These are phyloP conservation scores for Rhynchosporium agropyri DNA, from an alignment of 2,329 filamentous ascomycete genomes.

Conservation along the genomic window DNA sequence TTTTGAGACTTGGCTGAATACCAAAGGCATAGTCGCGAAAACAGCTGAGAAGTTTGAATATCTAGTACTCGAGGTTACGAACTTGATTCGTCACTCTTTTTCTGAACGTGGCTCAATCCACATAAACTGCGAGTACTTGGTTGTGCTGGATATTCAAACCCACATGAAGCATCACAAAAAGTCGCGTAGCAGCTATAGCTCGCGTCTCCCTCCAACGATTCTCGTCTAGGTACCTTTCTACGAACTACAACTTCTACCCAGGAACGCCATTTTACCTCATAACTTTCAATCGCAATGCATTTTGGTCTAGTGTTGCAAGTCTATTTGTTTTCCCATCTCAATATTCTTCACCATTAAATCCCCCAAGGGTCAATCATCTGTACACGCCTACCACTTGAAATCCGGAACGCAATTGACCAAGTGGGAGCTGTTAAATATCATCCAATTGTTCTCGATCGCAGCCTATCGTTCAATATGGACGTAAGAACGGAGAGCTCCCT, in stretches of 20 bases:
- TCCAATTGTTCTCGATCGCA: neutral
- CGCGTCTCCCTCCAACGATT: neutral
- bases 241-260: neutral
- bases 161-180: neutral
- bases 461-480: slow-evolving; percentile 1
- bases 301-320: neutral
- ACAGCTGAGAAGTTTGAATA: too few relatives aligned
- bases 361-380: neutral
- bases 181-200: neutral
- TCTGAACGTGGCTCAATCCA: neutral
- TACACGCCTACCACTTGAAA: neutral
- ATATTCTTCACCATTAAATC: neutral
- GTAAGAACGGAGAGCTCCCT: too few relatives aligned
- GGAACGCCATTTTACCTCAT: neutral
- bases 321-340: neutral
- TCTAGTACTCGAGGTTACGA: too few relatives aligned
- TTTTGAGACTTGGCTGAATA: too few relatives aligned
- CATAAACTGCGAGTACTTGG: neutral
- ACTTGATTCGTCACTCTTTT: too few relatives aligned
- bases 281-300: neutral
- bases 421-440: neutral
- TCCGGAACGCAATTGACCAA: neutral
- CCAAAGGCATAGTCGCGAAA: too few relatives aligned
- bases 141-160: neutral
- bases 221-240: neutral